Evolutionary conservation across 495 filamentous ascomycete species (phyloP).

Genomic region (Penicillium cinerascens): DNA sequence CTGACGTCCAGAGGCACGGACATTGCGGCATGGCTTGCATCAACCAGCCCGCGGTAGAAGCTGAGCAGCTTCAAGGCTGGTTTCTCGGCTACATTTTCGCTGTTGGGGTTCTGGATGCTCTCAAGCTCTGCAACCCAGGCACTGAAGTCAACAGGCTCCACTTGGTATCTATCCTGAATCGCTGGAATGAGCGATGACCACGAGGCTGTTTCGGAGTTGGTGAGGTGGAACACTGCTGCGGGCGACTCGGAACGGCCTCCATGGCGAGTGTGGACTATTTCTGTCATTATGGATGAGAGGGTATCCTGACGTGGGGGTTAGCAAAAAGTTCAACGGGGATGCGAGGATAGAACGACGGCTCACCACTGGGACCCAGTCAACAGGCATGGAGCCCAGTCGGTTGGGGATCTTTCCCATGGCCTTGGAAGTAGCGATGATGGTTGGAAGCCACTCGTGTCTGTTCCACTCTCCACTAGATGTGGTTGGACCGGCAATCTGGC

Average conservation of each 20-base stretch:
- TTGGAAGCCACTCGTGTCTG: slow-evolving; percentile 34
- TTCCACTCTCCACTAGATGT: slow-evolving; percentile 31
- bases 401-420: slow-evolving; percentile 22
- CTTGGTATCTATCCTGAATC: slow-evolving; percentile 9
- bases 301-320: slow-evolving; percentile 13
- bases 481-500: slow-evolving; percentile 55
- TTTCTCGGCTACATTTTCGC: slow-evolving; percentile 15
- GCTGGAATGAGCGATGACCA: slow-evolving; percentile 26
- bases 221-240: slow-evolving; percentile 26
- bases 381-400: slow-evolving; percentile 13
- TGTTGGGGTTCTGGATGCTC: slow-evolving; percentile 13
- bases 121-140: slow-evolving; percentile 26
- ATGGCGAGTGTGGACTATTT: slow-evolving; percentile 19
- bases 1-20: slow-evolving; percentile 17
- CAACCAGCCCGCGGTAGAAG: slow-evolving; percentile 23
- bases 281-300: slow-evolving; percentile 18
- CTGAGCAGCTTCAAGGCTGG: slow-evolving; percentile 26
- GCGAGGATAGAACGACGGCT: not conserved
- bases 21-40: slow-evolving; percentile 9
- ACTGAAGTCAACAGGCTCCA: slow-evolving; percentile 14
- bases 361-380: slow-evolving; percentile 29
- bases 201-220: slow-evolving; percentile 16
- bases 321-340: not conserved
- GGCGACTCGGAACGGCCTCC: not conserved
- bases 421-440: slow-evolving; percentile 33